Base-by-base conservation (phyloP, 192 early-diverging fungal species). In the Nowakowskiella sp. region DNA sequence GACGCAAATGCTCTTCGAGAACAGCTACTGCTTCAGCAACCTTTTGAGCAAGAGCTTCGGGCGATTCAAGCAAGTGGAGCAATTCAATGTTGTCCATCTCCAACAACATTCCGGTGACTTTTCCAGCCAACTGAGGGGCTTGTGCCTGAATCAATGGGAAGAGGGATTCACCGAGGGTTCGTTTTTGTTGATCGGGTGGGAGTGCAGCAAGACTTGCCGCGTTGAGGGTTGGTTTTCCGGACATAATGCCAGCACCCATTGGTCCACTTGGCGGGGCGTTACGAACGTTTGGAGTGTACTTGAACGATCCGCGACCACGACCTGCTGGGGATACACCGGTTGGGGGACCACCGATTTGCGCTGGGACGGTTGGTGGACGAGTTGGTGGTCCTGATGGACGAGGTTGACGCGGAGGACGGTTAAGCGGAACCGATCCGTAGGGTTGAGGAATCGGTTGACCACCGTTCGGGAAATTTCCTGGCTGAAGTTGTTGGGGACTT, bases 31-130 rank as follows among this genome's bases (percentile, higher is more conserved):
- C 92, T 76, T 96, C 92, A 16, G 68, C 56, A 51, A 96, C 79
- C 80, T 94, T 96, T 48, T 52, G 73, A 45, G 76, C 58, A 36
- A 91, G 80, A n/a, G 87, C 89, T 34, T 78, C 83, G 42, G 68
- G 63, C 68, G 81, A 80, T 72, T 94, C 94, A 47, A 96, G 67
- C 51, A 97, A 64, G 67, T 89, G 82, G 53, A 97, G 71, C 48
- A 97, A 72, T 68, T 99, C 96, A 48, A 77, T 67, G 63, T 92
- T 92, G 67, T 97, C 91, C 94, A 97, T 99, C 74, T 99, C 94
- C 45, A 97, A 76, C 50, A 94, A 78, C 94, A 99, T 97, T 53
- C 96, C 96, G 27, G 94, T 97, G 66, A 99, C 90, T 85, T 99
- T 97, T 60, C 91, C 91, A 49, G 94, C 91, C 51, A 77, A 70